Percentiles rank a stretch among this genome's conserved stretches.
Conservation (phyloP, 495 filamentous ascomycete species). For the Podospora didyma region DNA sequence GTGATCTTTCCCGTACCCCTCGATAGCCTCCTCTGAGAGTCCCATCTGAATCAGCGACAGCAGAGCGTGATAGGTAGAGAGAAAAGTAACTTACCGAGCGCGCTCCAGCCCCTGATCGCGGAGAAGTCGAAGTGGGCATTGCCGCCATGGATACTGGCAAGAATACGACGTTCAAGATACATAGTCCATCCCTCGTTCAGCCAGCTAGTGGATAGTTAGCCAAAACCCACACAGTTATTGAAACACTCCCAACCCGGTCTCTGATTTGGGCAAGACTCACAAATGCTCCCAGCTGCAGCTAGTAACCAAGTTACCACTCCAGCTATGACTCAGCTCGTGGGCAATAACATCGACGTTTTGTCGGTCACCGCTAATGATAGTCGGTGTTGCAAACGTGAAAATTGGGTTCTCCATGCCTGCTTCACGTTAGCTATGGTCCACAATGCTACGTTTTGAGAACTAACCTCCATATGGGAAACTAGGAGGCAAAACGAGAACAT, state of each 20-base stretch:
- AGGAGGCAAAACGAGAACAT: slow-evolving; percentile 83
- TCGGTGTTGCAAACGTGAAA: slow-evolving; percentile 90
- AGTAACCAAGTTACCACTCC: slow-evolving; percentile 91
- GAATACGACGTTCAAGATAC: slow-evolving; percentile 81
- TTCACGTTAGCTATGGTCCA: slow-evolving; percentile 5
- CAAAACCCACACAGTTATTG: not conserved
- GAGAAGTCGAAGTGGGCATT: slow-evolving; percentile 87
- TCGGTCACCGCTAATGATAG: slow-evolving; percentile 84
- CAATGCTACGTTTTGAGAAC: not conserved
- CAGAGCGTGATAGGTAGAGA: not conserved
- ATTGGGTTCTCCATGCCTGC: slow-evolving; percentile 92
- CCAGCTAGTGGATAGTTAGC: slow-evolving; percentile 51
- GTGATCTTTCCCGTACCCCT: slow-evolving; percentile 72
- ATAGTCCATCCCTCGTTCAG: slow-evolving; percentile 95
- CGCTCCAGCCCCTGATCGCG: slow-evolving; percentile 79
- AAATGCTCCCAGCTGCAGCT: slow-evolving; percentile 95
- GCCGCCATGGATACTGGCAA: slow-evolving; percentile 60
- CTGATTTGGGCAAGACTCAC: slow-evolving; percentile 9
- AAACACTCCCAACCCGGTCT: too few species aligned
- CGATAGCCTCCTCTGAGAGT: slow-evolving; percentile 62
- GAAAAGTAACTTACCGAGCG: slow-evolving; percentile 43
- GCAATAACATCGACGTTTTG: slow-evolving; percentile 97
- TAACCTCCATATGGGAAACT: slow-evolving; percentile 76
- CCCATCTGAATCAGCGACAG: not conserved
- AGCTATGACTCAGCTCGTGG: slow-evolving; percentile 86